These are phyloP conservation scores for Eimeria falciformis DNA, from an alignment of 169 alveolate genomes.

Conservation along the genomic window DNA sequence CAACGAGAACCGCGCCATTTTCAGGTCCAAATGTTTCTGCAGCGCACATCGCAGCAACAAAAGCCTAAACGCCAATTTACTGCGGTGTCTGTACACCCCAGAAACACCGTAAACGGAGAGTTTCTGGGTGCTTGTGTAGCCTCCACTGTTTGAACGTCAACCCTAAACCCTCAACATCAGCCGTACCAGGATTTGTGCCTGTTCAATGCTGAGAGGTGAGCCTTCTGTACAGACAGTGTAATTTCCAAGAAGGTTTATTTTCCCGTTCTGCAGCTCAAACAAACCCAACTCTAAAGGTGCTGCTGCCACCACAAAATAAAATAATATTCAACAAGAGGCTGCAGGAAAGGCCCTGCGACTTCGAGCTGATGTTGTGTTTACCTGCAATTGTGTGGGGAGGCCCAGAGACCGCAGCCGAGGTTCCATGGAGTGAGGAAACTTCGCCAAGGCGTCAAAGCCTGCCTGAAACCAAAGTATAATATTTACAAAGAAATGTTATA, in stretches of 20 bases:
- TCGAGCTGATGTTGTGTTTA: background rate
- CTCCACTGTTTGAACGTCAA: background rate
- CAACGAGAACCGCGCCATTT: constrained; percentile 47
- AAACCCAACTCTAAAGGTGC: background rate
- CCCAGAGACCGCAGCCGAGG: constrained; percentile 69
- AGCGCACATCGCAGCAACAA: background rate
- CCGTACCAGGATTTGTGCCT: constrained; percentile 66
- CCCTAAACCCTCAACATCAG: background rate
- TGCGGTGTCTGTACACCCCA: background rate
- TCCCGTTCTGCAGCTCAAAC: constrained; percentile 44
- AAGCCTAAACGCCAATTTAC: background rate
- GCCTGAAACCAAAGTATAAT: background rate
- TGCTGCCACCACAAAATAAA: too few species aligned
- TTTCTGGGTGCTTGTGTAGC: too few species aligned
- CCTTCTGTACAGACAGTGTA: constrained; percentile 72
- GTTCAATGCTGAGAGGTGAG: constrained; percentile 58
- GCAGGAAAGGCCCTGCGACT: background rate
- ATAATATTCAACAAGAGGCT: background rate
- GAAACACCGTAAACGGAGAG: too few species aligned
- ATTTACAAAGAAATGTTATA: too few species aligned
- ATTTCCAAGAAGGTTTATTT: constrained; percentile 61
- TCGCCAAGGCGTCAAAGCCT: constrained; percentile 65
- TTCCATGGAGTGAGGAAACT: constrained; percentile 72
- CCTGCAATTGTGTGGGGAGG: constrained; percentile 66
- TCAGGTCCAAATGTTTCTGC: constrained; percentile 63